phyloP scores from a whole-genome alignment of 306 rosid species.

The Lithocarpus polystachyus region DNA sequence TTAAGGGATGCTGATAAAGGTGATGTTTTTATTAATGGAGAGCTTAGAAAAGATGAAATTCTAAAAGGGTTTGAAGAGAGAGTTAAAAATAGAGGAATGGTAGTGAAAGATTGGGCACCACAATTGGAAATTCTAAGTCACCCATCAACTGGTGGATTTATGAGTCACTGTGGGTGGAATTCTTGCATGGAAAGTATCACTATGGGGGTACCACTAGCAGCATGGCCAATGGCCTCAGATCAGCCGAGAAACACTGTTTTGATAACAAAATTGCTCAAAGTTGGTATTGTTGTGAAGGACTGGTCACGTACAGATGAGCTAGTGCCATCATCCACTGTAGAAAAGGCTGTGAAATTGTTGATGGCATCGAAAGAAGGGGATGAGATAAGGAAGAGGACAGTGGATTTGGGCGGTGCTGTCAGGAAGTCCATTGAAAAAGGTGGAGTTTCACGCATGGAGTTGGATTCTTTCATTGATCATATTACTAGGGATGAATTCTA shows the following conservation, averaged over 20 bases:
- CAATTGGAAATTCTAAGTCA: slow-evolving; percentile 59
- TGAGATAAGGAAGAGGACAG: slow-evolving; percentile 46
- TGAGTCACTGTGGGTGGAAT: slow-evolving; percentile 86
- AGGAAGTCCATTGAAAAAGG: slow-evolving; percentile 32
- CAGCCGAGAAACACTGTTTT: slow-evolving; percentile 67
- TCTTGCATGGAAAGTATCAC: slow-evolving; percentile 72
- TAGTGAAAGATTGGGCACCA: slow-evolving; percentile 69
- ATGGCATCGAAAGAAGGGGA: slow-evolving; percentile 52
- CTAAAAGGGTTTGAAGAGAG: slow-evolving; percentile 60
- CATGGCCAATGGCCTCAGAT: slow-evolving; percentile 85
- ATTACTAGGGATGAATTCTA: slow-evolving; percentile 19
- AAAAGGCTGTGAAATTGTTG: slow-evolving; percentile 37
- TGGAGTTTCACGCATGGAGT: slow-evolving; percentile 52
- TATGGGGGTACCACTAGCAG: slow-evolving; percentile 62
- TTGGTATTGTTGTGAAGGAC: slow-evolving; percentile 47
- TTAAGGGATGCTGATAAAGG: slow-evolving; percentile 69
- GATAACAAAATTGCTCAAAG: slow-evolving; percentile 39
- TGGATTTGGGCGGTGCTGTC: slow-evolving; percentile 29
- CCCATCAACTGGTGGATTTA: slow-evolving; percentile 49
- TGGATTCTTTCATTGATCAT: slow-evolving; percentile 63
- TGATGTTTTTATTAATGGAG: slow-evolving; percentile 22
- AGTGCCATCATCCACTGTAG: slow-evolving; percentile 30
- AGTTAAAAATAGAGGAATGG: slow-evolving; percentile 32
- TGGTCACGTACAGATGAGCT: slow-evolving; percentile 41
- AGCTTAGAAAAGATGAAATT: slow-evolving; percentile 18